These are phyloP conservation scores for Patellifolia procumbens DNA, from an alignment of 179 eudicot genomes.

Conservation along the genomic window DNA sequence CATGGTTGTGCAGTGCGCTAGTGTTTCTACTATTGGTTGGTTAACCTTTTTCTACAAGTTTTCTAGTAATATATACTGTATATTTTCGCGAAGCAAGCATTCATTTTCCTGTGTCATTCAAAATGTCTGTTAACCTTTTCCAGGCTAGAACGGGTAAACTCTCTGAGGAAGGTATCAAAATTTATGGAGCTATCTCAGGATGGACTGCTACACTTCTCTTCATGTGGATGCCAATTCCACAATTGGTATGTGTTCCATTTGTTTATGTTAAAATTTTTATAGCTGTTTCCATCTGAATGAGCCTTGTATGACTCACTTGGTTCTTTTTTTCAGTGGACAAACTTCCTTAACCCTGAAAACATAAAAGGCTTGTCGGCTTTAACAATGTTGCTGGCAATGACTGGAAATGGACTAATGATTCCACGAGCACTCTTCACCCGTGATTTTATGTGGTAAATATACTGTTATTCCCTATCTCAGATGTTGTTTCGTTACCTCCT, in stretches of 20 bases:
- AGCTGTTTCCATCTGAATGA: background rate
- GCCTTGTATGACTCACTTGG: conserved; percentile 26
- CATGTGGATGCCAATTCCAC: conserved; percentile 99
- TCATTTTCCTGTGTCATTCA: background rate
- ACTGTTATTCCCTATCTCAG: conserved; percentile 16
- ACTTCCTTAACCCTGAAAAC: conserved; percentile 84
- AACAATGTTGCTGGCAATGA: conserved; percentile 95
- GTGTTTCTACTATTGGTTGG: background rate
- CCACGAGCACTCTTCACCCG: conserved; percentile 92
- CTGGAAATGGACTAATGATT: conserved; percentile 89
- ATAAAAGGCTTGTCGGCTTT: conserved; percentile 87
- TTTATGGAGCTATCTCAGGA: conserved; percentile 79
- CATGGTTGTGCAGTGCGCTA: background rate
- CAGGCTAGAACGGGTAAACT: conserved; percentile 88
- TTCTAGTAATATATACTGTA: background rate
- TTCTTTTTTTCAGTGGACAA: conserved; percentile 76
- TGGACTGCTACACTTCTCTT: conserved; percentile 99
- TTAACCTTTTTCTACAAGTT: background rate
- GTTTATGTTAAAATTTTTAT: background rate
- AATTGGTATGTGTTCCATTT: conserved; percentile 56
- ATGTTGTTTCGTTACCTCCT: background rate
- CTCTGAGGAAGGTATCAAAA: conserved; percentile 63
- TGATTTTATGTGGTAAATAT: conserved; percentile 97
- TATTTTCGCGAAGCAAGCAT: background rate
- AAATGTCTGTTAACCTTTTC: conserved; percentile 19